Evolutionary conservation across 108 stramenopile genomes (phyloP).

Genomic region (Fragilaria radians): DNA sequence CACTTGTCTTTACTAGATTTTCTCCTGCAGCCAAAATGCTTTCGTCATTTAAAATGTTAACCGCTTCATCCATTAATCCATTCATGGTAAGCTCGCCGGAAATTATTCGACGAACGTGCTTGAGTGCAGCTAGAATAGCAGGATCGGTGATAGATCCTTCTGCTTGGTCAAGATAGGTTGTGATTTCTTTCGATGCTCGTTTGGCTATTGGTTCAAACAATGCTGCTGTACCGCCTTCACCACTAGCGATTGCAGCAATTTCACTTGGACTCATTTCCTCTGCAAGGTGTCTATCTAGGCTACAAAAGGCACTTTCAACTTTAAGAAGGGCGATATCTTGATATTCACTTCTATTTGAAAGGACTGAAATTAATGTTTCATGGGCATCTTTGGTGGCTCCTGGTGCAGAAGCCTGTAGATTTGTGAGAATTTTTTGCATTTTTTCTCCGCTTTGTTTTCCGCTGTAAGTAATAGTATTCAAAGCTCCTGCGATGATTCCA

Average conservation of each 20-base stretch:
- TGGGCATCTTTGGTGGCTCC: conserved; percentile 52
- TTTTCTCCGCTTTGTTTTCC: conserved; percentile 34
- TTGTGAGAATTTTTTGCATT: conserved; percentile 44
- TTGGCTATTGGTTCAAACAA: conserved; percentile 82
- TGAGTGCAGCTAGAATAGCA: conserved; percentile 43
- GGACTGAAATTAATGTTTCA: conserved; percentile 77
- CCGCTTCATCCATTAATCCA: conserved; percentile 68
- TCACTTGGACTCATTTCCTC: conserved; percentile 59
- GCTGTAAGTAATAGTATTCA: conserved; percentile 31
- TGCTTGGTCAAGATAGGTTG: conserved; percentile 67
- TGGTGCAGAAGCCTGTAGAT: conserved; percentile 50
- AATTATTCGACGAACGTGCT: conserved; percentile 68
- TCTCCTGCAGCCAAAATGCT: conserved; percentile 68
- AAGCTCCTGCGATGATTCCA: conserved; percentile 83
- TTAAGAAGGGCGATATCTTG: conserved; percentile 67
- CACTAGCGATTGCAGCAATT: conserved; percentile 67
- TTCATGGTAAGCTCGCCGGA: conserved; percentile 58
- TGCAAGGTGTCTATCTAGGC: conserved; percentile 64
- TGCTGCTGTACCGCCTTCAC: conserved; percentile 73
- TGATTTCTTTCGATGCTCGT: conserved; percentile 75
- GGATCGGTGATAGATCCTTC: conserved; percentile 56
- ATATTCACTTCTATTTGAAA: conserved; percentile 55
- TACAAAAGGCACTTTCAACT: conserved; percentile 67
- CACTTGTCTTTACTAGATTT: conserved; percentile 59
- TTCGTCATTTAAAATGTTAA: conserved; percentile 75